Evolutionary conservation across 2,329 filamentous ascomycete species (phyloP).

Genomic region (Calonectria ilicicola): DNA sequence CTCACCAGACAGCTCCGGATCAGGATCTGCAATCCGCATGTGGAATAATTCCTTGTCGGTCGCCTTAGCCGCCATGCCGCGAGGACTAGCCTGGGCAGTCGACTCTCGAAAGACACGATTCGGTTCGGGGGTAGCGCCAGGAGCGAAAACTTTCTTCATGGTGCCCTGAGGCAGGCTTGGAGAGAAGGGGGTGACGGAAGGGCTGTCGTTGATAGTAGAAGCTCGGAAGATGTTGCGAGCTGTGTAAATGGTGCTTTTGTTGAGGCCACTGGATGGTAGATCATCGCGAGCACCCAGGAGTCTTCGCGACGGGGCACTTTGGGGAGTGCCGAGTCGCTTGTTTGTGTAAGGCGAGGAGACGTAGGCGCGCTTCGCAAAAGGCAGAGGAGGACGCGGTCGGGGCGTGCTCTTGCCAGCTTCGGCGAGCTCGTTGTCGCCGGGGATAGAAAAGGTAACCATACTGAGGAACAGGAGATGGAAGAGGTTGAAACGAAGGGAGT

Average conservation of each 20-base stretch:
- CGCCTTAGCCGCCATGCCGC: slow-evolving; percentile 62
- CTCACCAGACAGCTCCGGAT: slow-evolving; percentile 67
- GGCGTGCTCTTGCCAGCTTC: slow-evolving; percentile 50
- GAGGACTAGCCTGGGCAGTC: slow-evolving; percentile 60
- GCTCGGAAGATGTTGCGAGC: slow-evolving; percentile 57
- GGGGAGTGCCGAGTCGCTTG: slow-evolving; percentile 54
- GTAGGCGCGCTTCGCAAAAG: slow-evolving; percentile 58
- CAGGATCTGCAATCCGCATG: slow-evolving; percentile 70
- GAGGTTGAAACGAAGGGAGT: slow-evolving; percentile 10
- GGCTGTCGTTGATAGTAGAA: slow-evolving; percentile 51
- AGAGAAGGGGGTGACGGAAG: slow-evolving; percentile 54
- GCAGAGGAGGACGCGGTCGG: slow-evolving; percentile 53
- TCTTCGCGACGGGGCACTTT: slow-evolving; percentile 52
- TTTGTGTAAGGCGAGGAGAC: slow-evolving; percentile 51
- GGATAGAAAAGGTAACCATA: slow-evolving; percentile 56
- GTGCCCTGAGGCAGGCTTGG: slow-evolving; percentile 59
- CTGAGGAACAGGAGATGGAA: slow-evolving; percentile 15
- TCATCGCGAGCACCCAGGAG: slow-evolving; percentile 51
- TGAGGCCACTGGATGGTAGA: slow-evolving; percentile 49
- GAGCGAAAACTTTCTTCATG: slow-evolving; percentile 61
- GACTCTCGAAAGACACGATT: slow-evolving; percentile 57
- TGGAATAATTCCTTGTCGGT: slow-evolving; percentile 65
- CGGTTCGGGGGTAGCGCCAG: slow-evolving; percentile 57
- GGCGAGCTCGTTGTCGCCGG: slow-evolving; percentile 49
- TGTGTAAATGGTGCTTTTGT: slow-evolving; percentile 49